Evolutionary conservation across 2,329 filamentous ascomycete genomes (phyloP), one percentile per base, ranked within the genome.

Genomic region (Sporothrix curviconia): DNA sequence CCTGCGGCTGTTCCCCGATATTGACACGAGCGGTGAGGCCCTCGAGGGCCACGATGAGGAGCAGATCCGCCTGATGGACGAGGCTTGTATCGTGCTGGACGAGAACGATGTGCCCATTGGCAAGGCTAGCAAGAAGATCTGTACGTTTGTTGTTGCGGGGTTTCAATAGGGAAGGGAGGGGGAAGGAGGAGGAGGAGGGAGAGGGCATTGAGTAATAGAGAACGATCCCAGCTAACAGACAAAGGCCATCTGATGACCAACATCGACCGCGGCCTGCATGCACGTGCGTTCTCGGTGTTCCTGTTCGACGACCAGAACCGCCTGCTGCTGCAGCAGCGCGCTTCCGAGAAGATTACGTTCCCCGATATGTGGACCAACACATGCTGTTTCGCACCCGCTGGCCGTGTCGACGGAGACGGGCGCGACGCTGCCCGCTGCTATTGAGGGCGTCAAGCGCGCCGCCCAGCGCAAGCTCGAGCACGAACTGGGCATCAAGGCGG

Each of bases 361-460:
- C 92, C 94, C 50, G 90, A 96, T 71, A 92, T 96, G 87, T 99
- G 94, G 94, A 99, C 94, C 63, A 99, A 99, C 76, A 99, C 94
- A 32, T 99, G 94, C 81, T 99, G 94, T 79, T n/a, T 99, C 94
- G 39, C 94, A 99, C 74, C 94, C 94, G 5, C 81, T 99, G 60
- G 89, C 90, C 56, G 88, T 96, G 64, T 89, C 94, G 8, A 87
- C 87, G 63, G 94, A 99, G 82, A 95, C 90, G 25, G 94, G 94
- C 62, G 82, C 85, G 32, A 87, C 87, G 64, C 79, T 99, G 43
- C 80, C 86, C 51, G 88, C 90, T 63, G 88, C 92, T 5, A 78
- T 97, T 58, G 78, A 83, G 65, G 94, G 94, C 28, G 94, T 92
- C 64, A 95, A 95, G 79, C 85, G 87, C 60, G 94, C 94, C 42